Evolutionary conservation across 2,329 filamentous ascomycete genomes (phyloP), one percentile per base, ranked within the genome.

Genomic region (Davidsoniella neocaledoniae): DNA sequence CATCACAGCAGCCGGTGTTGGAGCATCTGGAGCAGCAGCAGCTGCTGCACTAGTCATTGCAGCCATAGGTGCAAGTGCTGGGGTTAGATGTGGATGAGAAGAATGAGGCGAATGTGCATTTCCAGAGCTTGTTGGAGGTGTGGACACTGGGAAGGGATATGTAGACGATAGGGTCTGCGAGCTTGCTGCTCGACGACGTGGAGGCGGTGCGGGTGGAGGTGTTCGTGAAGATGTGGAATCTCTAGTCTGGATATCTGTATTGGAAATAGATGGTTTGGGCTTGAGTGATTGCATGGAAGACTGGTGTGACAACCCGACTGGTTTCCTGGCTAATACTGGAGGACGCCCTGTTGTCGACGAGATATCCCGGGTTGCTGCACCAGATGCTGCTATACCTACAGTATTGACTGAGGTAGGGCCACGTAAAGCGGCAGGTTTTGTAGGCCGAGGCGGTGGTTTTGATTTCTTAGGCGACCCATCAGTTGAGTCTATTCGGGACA

Each of bases 1-100:
- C 46, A 46, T 33, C 9, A 36, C n/a, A 7, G 46, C 46, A 3
- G 25, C 51, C 16, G 51, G 51, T 7, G 51, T 53, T 9, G 43
- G 37, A 1, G 46, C 77, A 39, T 74, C 66, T 1, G 67, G 63
- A 8, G 90, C 38, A 67, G 63, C 26, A 77, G 66, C 55, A 82
- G 77, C 3, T 84, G 83, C 42, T 75, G 67, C 40, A 72, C 72
- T 66, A 84, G 75, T 39, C 85, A 67, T 50, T 79, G 72, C 54
- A 72, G 69, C 85, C 84, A 91, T 44, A 86, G 59, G 53, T 81
- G 79, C 50, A 86, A 68, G 55, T 84, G 81, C 65, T 82, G 86
- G 61, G 77, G 85, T 10, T 66, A 59, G 3, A 55, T 57, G 48
- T 60, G 52, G 41, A 23, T 45, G 25, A 5, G 29, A 19, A 5